These are phyloP conservation scores for Rhinocladiella similis DNA, from an alignment of 2,329 filamentous ascomycete genomes.

Conservation along the genomic window DNA sequence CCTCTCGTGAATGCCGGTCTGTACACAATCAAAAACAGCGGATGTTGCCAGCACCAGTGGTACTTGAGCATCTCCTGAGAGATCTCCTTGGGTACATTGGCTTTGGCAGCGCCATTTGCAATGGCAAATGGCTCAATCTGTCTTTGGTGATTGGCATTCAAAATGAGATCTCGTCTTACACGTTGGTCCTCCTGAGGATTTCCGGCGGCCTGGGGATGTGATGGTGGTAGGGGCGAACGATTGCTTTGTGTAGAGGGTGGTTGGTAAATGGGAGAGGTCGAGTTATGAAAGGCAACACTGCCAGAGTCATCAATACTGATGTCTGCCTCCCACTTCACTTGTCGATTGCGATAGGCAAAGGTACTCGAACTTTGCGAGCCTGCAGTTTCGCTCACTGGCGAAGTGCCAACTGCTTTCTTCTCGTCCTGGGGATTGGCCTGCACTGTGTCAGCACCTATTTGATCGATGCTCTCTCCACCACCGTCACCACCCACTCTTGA, in stretches of 20 bases:
- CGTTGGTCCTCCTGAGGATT: constrained; percentile 21
- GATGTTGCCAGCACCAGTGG: constrained; percentile 35
- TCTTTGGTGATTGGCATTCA: constrained; percentile 26
- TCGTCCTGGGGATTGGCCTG: constrained; percentile 23
- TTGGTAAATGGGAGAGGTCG: constrained; percentile 28
- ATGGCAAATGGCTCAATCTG: constrained; percentile 28
- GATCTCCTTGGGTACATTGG: constrained; percentile 30
- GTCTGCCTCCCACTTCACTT: constrained; percentile 26
- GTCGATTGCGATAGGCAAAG: constrained; percentile 17
- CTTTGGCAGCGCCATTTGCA: constrained; percentile 27
- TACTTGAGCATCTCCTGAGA: constrained; percentile 31
- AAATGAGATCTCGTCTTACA: constrained; percentile 22
- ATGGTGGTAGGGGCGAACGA: constrained; percentile 3
- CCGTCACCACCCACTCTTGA: constrained; percentile 12
- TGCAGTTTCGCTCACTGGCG: constrained; percentile 24
- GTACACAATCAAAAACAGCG: constrained; percentile 34
- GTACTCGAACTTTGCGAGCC: constrained; percentile 18
- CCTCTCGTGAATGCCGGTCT: constrained; percentile 33
- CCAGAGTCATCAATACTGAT: constrained; percentile 28
- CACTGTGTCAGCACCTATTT: neutral
- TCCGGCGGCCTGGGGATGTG: constrained; percentile 3
- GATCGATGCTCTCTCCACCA: neutral
- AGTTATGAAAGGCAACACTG: constrained; percentile 28
- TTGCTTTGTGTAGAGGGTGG: constrained; percentile 18
- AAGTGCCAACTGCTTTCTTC: constrained; percentile 25